Conservation (phyloP, 2,329 filamentous ascomycete species). For the Hortaea sp. region DNA sequence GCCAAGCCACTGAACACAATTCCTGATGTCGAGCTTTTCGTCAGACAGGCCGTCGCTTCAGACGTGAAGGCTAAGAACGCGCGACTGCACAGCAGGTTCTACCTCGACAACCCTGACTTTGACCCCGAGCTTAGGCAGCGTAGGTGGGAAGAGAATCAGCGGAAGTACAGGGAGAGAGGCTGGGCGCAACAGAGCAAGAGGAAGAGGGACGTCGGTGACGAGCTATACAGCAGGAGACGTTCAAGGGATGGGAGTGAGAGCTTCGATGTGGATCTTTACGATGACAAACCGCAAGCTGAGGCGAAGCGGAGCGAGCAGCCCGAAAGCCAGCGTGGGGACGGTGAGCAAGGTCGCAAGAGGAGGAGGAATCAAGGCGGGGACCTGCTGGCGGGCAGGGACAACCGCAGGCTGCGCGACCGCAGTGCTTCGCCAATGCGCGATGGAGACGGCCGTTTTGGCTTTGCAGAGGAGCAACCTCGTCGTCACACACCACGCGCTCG, state of each 20-base stretch:
- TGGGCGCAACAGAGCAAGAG: slow-evolving; percentile 41
- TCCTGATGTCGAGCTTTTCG: slow-evolving; percentile 57
- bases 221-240: slow-evolving; percentile 21
- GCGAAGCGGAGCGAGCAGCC: slow-evolving; percentile 2
- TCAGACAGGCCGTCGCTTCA: slow-evolving; percentile 62
- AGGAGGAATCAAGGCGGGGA: slow-evolving; percentile 20
- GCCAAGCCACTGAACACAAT: slow-evolving; percentile 60
- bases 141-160: slow-evolving; percentile 6
- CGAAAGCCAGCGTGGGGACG: slow-evolving; percentile 1
- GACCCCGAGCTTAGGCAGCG: slow-evolving; percentile 51
- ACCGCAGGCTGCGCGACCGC: slow-evolving; percentile 45
- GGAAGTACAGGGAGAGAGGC: slow-evolving; percentile 8
- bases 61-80: slow-evolving; percentile 77
- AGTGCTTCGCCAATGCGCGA: slow-evolving; percentile 48
- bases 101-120: slow-evolving; percentile 81
- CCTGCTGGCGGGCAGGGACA: slow-evolving; percentile 15
- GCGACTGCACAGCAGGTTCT: slow-evolving; percentile 75
- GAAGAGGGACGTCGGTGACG: slow-evolving; percentile 38
- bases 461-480: slow-evolving; percentile 40
- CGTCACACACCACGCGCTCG: slow-evolving; percentile 33
- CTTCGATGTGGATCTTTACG: slow-evolving; percentile 74
- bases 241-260: slow-evolving; percentile 23
- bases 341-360: slow-evolving; percentile 8
- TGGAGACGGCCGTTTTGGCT: slow-evolving; percentile 39
- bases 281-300: slow-evolving; percentile 47